Evolutionary conservation across 305 asterid genomes (phyloP), one percentile per base, ranked within the genome.

Genomic region (Monarda citriodora): DNA sequence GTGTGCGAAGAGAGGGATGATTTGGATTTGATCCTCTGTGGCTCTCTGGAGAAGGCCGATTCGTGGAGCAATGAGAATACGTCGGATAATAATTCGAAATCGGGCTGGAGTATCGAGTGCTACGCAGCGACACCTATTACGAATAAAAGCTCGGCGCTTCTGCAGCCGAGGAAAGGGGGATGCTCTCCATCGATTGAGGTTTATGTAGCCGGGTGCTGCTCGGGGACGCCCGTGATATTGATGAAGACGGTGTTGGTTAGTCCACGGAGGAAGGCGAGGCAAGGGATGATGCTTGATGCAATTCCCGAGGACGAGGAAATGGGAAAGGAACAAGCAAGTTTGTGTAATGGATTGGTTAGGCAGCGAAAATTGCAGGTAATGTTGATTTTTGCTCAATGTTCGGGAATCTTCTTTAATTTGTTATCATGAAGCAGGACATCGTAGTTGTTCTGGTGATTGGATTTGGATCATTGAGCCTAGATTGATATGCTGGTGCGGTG

Each of bases 51-150:
- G 81, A 80, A 92, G 69, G 76, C 72, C 16, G 88, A 75, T 23
- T 67, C 74, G 52, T 84, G 94, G 94, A 68, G 70, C 25, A 75
- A 79, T 51, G 88, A 78, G 61, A 67, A 47, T 26, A 65, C 52
- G 46, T 50, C 54, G 61, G 82, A 72, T 47, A 73, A 64, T 66
- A 84, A 71, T 60, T 61, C 72, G 23, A 83, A 69, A 66, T 72
- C 77, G 46, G 97, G 95, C 54, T 89, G 97, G 95, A 72, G 86
- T 53, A 70, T 86, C 80, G 97, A 89, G 77, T 89, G 95, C 73
- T 84, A 72, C 41, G 72, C 77, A 56, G 82, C 86, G 15, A 69
- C 78, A 14, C 72, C 83, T 4, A 63, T 86, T 41, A 63, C 74
- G 2, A 79, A 74, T 44, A 85, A 73, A 36, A 77, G 80, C 61